Evolutionary conservation across 2,329 filamentous ascomycete species (phyloP), one percentile per base, ranked within the genome.

Genomic region (Trichoderma koningiopsis): DNA sequence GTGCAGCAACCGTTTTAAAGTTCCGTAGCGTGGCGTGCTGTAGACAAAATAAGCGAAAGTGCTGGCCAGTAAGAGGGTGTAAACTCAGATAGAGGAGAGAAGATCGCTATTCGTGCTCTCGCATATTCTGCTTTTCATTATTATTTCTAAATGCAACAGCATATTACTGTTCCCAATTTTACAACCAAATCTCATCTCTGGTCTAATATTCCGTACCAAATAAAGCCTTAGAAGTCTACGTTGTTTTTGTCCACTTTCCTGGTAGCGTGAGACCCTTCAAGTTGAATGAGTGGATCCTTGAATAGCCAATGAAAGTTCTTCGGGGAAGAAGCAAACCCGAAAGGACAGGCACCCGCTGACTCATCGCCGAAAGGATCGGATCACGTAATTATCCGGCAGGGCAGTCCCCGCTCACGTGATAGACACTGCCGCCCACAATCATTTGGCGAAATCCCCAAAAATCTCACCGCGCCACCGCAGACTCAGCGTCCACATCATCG

Each of bases 391-490:
- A 74, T 79, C 78, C 78, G 77, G 72, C 70, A 78, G 78, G 78
- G 78, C 77, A 78, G 56, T 74, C 71, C 72, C 74, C 73, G 70
- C 75, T 81, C 80, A 81, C 79, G 79, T 81, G 80, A 81, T 73
- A 56, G 31, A 73, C 70, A 71, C 73, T 77, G 72, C 71, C 73
- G 74, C 79, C 75, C 79, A 81, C 79, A 80, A 78, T 72, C 77
- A 76, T 77, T 79, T 79, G 75, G 73, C 76, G 77, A 80, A 78
- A 77, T 80, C 75, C 77, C 75, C 58, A 73, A 78, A 80, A 80
- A 76, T 74, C 74, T 75, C 71, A 70, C 71, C 72, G 70, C 74
- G 73, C 69, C 74, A 70, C 72, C 72, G 72, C 71, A 72, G 77
- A 77, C 68, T 79, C 75, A 77, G 72, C 78, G 79, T 74, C 74